Base-by-base conservation (phyloP, 192 early-diverging fungal species). In the Coemansia sp. region DNA sequence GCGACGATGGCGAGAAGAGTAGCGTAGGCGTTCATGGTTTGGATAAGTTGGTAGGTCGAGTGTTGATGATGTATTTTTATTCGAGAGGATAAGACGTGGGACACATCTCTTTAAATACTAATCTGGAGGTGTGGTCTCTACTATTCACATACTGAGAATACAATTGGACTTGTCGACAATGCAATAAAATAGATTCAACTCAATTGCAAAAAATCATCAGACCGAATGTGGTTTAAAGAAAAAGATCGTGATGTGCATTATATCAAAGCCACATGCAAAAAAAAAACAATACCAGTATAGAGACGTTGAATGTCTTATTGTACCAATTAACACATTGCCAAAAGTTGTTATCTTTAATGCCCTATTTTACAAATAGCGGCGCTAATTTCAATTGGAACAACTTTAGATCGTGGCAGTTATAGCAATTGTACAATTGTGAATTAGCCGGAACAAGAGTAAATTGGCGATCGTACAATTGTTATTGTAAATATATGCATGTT, bases 1-100 rank as follows among this genome's bases (percentile, higher is more conserved):
- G n/a, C 55, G 13, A 58, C 55, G 55, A 58, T 58, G 31, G 55
- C 55, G 55, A 58, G 27, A 33, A 58, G 55, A 58, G 55, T 58
- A 58, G 55, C 15, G 55, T 58, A 58, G 33, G 55, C 6, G 55
- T 36, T 58, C 55, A 58, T 58, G 12, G 15, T 58, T 15, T n/a
- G 36, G 55, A 58, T 31, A 58, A 29, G 5, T 55, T 58, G 33
- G 29, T 58, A n/a, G 13, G 29, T 33, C 6, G 18, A 29, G 53
- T 57, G 55, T 31, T 29, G 52, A 27, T 58, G 33, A 33, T 58
- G 31, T 29, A 36, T 7, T n/a, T 3, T 34, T 18, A n/a, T n/a
- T n/a, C n/a, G n/a, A n/a, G n/a, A n/a, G n/a, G n/a, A n/a, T n/a
- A n/a, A n/a, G 15, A 15, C 16, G 15, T 18, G 13, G 16, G n/a